These are phyloP conservation scores for Diaporthe aspalathi DNA, from an alignment of 2,329 filamentous ascomycete genomes.

Conservation along the genomic window DNA sequence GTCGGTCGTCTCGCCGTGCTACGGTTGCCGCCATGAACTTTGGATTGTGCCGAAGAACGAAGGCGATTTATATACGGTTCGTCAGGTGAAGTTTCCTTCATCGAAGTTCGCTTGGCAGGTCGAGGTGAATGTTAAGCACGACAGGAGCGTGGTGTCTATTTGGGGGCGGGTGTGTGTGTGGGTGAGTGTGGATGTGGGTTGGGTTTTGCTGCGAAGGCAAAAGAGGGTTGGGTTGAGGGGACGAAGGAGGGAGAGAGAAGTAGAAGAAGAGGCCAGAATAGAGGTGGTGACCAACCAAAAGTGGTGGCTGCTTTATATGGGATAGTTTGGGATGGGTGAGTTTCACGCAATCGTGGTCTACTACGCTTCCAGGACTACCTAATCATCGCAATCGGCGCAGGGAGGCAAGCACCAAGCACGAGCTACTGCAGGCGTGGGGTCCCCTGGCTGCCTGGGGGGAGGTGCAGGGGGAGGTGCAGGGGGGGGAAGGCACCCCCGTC, in stretches of 20 bases:
- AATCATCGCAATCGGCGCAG: neutral
- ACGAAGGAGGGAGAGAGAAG: neutral
- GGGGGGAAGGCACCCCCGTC: slow-evolving; percentile 4
- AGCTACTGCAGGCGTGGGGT: slow-evolving; percentile 19
- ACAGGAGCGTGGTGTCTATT: slow-evolving; percentile 7
- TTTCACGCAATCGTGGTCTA: slow-evolving; percentile 8
- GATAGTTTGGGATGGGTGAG: slow-evolving; percentile 32
- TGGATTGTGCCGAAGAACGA: slow-evolving; percentile 65
- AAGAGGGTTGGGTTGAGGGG: slow-evolving; percentile 16
- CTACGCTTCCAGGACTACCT: no score
- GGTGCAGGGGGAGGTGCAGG: neutral
- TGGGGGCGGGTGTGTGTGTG: neutral
- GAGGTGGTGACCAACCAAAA: neutral
- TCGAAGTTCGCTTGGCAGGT: slow-evolving; percentile 59
- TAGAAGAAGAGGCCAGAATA: neutral
- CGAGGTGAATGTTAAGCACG: slow-evolving; percentile 35
- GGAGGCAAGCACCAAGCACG: neutral
- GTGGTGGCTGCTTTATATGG: slow-evolving; percentile 31
- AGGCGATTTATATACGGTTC: slow-evolving; percentile 66
- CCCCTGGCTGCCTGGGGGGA: neutral
- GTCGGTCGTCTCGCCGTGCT: slow-evolving; percentile 53
- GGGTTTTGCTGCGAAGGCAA: slow-evolving; percentile 5
- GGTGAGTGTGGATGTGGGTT: neutral
- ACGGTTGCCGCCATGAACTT: slow-evolving; percentile 64
- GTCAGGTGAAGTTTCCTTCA: slow-evolving; percentile 70